Evolutionary conservation across 2,329 filamentous ascomycete species (phyloP).

Genomic region (Scolecobasidium constrictum): DNA sequence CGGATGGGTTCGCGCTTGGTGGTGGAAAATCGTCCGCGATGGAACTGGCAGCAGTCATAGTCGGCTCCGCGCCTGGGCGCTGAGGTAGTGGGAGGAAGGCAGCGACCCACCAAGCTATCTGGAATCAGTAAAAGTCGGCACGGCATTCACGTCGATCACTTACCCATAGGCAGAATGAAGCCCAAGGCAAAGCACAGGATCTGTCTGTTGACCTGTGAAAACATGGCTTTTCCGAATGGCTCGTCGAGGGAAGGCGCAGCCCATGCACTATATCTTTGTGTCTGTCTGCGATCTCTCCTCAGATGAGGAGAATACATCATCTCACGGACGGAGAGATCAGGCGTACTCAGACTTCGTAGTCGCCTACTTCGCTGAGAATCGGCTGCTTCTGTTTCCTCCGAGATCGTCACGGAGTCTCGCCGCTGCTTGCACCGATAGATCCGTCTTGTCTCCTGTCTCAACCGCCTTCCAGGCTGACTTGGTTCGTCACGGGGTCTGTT

Average conservation of each 20-base stretch:
- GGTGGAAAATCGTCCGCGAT: neutral
- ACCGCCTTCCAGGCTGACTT: neutral
- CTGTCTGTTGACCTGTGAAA: slow-evolving; percentile 62
- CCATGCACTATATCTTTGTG: slow-evolving; percentile 50
- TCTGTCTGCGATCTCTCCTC: slow-evolving; percentile 31
- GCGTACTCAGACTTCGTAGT: slow-evolving; percentile 7
- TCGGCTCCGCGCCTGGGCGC: slow-evolving; percentile 30
- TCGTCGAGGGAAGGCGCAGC: slow-evolving; percentile 61
- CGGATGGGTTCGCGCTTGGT: slow-evolving; percentile 1
- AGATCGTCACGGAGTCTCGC: slow-evolving; percentile 4
- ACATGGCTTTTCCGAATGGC: slow-evolving; percentile 29
- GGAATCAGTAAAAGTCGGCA: neutral
- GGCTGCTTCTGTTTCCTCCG: neutral
- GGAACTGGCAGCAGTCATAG: slow-evolving; percentile 14
- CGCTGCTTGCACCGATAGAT: neutral
- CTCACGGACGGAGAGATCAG: slow-evolving; percentile 19
- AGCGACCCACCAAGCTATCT: slow-evolving; percentile 66
- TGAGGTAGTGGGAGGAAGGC: slow-evolving; percentile 61
- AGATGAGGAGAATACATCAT: slow-evolving; percentile 19
- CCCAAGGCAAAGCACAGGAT: slow-evolving; percentile 64
- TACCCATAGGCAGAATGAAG: slow-evolving; percentile 60
- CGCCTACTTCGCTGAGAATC: slow-evolving; percentile 15
- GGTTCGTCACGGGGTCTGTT: slow-evolving; percentile 21
- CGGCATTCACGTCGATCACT: slow-evolving; percentile 13
- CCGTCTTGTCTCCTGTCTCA: neutral